Base-by-base conservation (phyloP, 495 filamentous ascomycete species). In the Parachaetomium inaequale region DNA sequence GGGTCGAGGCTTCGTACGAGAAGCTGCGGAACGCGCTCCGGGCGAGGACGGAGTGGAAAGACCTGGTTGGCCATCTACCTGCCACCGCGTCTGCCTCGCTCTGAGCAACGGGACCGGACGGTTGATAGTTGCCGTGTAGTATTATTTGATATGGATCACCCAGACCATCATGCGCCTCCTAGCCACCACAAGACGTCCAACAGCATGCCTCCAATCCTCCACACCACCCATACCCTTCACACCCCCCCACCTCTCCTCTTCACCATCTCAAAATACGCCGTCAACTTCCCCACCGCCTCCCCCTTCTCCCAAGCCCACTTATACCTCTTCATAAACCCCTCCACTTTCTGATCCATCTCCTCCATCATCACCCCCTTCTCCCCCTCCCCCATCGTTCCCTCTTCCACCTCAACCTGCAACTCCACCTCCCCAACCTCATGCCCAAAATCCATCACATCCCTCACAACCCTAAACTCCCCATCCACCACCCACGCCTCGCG, bases 361-460 rank as follows among this genome's bases (percentile, higher is more conserved):
- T 68, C 50, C 72, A 70, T 71, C 40, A 64, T 49, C 12, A 38
- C 50, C 49, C 26, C 28, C 63, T 72, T 69, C 58, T 65, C 63
- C 55, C 59, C 58, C 61, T 63, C 59, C 6, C 51, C 62, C 14
- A 54, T 23, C 29, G 17, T 42, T 46, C 59, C 63, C 42, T 51
- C 63, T 23, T 15, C 45, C 45, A 11, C 43, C 61, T 61, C 57
- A n/a, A 51, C 57, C 47, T 51, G 31, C 36, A 76, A 51, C 62
- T 81, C 75, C 17, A 77, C 67, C 69, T 81, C 73, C 42, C 76
- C 72, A 19, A 75, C 70, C 31, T 63, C 49, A 45, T 79, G 71
- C 60, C 75, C 75, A 63, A 74, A 72, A 63, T 78, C 62, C 51
- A 68, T 67, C 26, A 63, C 46, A 32, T 76, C 71, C 47, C 75